phyloP scores from a whole-genome alignment of 1,284 basidiomycete genomes.

The Macrocystidia cucumis region DNA sequence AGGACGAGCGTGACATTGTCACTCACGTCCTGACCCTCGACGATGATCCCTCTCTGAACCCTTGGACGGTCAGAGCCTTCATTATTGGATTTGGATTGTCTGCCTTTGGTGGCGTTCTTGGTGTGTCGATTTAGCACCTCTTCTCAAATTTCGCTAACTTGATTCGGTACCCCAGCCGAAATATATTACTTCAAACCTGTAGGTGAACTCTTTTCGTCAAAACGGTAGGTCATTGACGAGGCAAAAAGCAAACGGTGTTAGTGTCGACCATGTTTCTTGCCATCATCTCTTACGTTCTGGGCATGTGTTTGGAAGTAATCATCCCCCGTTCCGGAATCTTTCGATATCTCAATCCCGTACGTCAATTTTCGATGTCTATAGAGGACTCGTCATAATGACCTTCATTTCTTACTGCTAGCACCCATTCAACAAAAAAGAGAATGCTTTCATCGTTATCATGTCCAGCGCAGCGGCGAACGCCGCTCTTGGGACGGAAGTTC shows the following conservation, averaged over 20 bases:
- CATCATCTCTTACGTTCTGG: slow-evolving; percentile 30
- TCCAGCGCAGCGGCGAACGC: slow-evolving; percentile 56
- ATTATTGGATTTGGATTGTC: slow-evolving; percentile 56
- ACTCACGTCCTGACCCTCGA: slow-evolving; percentile 44
- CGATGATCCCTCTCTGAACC: slow-evolving; percentile 49
- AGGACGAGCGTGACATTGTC: slow-evolving; percentile 38
- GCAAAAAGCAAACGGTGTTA: slow-evolving; percentile 37
- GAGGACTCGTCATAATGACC: slow-evolving; percentile 8
- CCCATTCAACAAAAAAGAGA: slow-evolving; percentile 40
- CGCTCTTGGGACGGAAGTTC: slow-evolving; percentile 58
- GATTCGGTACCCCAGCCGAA: slow-evolving; percentile 29
- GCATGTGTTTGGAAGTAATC: slow-evolving; percentile 30
- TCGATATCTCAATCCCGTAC: slow-evolving; percentile 49
- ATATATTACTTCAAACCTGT: slow-evolving; percentile 63
- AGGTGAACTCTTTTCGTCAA: slow-evolving; percentile 3
- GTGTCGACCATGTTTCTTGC: slow-evolving; percentile 51
- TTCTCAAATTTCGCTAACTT: slow-evolving; percentile 4
- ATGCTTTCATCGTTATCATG: slow-evolving; percentile 63
- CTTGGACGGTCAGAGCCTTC: slow-evolving; percentile 50
- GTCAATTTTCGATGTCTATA: slow-evolving; percentile 23
- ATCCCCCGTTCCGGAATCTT: slow-evolving; percentile 41
- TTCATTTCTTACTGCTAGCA: slow-evolving; percentile 20
- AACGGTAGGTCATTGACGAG: background rate
- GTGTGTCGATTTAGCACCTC: slow-evolving; percentile 16
- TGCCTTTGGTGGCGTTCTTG: slow-evolving; percentile 49